phyloP scores from a whole-genome alignment of 305 asterid species.

The Fraxinus xanthoxyloides region DNA sequence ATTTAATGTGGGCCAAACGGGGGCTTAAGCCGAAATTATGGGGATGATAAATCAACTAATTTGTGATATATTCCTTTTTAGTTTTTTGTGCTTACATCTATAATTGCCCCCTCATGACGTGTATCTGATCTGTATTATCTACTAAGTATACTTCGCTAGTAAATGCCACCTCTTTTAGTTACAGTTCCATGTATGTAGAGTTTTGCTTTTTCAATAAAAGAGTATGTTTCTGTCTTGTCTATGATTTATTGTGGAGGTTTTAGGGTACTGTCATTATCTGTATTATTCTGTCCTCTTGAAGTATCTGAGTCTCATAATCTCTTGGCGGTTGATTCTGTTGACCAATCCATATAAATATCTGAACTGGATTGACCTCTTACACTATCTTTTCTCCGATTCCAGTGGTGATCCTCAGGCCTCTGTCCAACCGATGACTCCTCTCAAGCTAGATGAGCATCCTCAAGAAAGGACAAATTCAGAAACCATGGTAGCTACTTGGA shows the following conservation, averaged over 20 bases:
- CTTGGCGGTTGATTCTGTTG: background rate
- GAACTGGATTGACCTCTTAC: slow-evolving; percentile 17
- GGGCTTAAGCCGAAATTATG: background rate
- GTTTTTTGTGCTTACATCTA: background rate
- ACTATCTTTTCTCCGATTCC: slow-evolving; percentile 31
- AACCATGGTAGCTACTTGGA: slow-evolving; percentile 43
- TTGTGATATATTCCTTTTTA: background rate
- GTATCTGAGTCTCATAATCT: background rate
- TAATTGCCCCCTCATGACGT: background rate
- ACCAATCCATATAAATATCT: background rate
- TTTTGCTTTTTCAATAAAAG: background rate
- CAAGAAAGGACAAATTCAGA: slow-evolving; percentile 47
- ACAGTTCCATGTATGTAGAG: background rate
- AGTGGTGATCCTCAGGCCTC: slow-evolving; percentile 75
- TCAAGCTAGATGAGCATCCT: slow-evolving; percentile 51
- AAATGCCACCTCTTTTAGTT: background rate
- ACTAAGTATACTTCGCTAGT: background rate
- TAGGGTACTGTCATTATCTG: background rate
- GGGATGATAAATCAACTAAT: background rate
- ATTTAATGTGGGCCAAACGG: no score
- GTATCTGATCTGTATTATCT: background rate
- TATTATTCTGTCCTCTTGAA: background rate
- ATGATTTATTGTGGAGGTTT: background rate
- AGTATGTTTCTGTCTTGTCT: background rate
- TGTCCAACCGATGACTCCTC: slow-evolving; percentile 45